Conservation (phyloP, 176 grass and related monocot genomes). For the Avena eriantha region DNA sequence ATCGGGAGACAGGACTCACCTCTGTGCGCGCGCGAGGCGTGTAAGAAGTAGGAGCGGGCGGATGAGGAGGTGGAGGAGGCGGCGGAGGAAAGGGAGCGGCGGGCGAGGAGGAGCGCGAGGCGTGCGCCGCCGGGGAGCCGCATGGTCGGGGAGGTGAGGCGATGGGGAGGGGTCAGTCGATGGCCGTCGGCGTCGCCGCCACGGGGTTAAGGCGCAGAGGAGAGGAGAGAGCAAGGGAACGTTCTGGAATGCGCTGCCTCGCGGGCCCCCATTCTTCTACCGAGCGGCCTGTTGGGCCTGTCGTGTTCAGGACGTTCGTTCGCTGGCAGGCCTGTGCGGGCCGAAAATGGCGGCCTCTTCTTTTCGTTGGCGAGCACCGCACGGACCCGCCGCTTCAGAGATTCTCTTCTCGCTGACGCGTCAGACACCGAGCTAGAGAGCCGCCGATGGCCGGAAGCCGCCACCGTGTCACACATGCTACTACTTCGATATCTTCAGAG, state of each 20-base stretch:
- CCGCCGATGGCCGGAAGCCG: too few species aligned
- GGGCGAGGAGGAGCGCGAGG: conserved; percentile 55
- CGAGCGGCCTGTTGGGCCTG: not conserved
- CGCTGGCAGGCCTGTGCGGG: not conserved
- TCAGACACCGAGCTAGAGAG: too few species aligned
- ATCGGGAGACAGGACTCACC: conserved; percentile 45
- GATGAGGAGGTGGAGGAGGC: not conserved
- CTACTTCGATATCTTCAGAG: too few species aligned
- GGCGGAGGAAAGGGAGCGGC: conserved; percentile 42
- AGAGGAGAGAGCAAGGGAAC: not conserved
- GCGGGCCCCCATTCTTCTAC: conserved; percentile 16
- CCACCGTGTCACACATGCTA: too few species aligned
- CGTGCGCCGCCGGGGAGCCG: conserved; percentile 58
- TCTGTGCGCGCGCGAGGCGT: conserved; percentile 24
- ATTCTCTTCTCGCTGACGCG: too few species aligned
- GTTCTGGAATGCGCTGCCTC: conserved; percentile 46
- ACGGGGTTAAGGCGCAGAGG: conserved; percentile 39
- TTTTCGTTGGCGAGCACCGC: too few species aligned
- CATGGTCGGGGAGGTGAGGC: conserved; percentile 22
- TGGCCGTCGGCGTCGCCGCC: conserved; percentile 46
- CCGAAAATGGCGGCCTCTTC: not conserved
- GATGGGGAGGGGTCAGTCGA: not conserved
- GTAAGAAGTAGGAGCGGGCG: not conserved
- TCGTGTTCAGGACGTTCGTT: not conserved
- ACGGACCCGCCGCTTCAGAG: too few species aligned